Evolutionary conservation across 2,329 filamentous ascomycete species (phyloP).

Genomic region (Pyricularia grisea): DNA sequence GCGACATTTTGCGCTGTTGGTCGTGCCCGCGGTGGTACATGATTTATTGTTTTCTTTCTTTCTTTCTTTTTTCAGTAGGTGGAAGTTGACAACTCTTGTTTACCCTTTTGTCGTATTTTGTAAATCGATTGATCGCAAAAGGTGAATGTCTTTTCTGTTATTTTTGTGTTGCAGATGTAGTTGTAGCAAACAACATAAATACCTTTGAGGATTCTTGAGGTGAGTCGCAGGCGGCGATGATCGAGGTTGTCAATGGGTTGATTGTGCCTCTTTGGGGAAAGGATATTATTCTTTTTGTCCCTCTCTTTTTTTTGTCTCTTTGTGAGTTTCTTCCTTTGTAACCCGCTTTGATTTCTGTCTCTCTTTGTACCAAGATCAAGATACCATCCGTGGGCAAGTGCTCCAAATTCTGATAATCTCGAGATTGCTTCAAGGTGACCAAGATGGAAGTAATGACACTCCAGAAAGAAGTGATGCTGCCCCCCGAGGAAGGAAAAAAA

Average conservation of each 20-base stretch:
- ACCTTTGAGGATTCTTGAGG: not conserved
- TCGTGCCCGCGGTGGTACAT: constrained; percentile 1
- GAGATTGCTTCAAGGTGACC: not conserved
- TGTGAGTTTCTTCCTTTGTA: not conserved
- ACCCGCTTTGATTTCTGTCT: not conserved
- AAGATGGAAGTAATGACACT: not conserved
- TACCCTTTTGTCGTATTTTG: not conserved
- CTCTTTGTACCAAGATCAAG: not conserved
- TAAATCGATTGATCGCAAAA: not conserved
- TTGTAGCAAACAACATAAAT: not conserved
- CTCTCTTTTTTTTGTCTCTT: not conserved
- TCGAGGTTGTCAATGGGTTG: not conserved
- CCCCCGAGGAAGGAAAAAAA: too few species aligned
- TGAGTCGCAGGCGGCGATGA: not conserved
- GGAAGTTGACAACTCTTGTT: not conserved
- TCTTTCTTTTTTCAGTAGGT: not conserved
- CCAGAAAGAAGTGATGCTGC: not conserved
- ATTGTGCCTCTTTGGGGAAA: not conserved
- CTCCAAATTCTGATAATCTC: not conserved
- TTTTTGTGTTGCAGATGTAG: not conserved
- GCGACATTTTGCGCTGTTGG: constrained; percentile 2
- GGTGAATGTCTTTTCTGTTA: not conserved
- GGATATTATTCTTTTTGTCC: not conserved
- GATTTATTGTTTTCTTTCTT: not conserved
- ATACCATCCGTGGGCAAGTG: not conserved